Evolutionary conservation across 129 eudicot genomes (phyloP), one percentile per base, ranked within the genome.

Genomic region (Calendula officinalis): DNA sequence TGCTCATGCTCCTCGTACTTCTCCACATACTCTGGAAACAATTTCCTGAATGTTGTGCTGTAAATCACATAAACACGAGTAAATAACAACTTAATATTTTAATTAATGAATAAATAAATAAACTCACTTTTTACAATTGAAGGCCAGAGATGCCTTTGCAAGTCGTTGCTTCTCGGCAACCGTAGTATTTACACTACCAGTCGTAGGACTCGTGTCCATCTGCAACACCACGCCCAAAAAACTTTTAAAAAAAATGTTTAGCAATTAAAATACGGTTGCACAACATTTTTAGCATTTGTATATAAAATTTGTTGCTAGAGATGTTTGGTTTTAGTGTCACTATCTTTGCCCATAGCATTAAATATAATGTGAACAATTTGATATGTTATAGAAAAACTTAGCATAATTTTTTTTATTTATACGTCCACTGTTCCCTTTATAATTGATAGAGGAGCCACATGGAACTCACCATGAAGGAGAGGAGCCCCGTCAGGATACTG

Each of bases 391-490:
- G 30, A 22, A 22, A 22, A 22, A 22, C 30, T 22, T 22, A 2
- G 30, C 30, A n/a, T n/a, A n/a, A n/a, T n/a, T n/a, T n/a, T n/a
- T n/a, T n/a, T n/a, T n/a, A n/a, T n/a, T n/a, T n/a, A n/a, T n/a
- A n/a, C n/a, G n/a, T n/a, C 30, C 30, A 22, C 30, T 0, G 30
- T 22, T 62, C 35, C 62, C 47, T 22, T 62, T 62, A 62, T 15
- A 52, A 52, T 34, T 62, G 30, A 22, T 22, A 22, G 30, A 22
- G 1, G 30, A 22, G 30, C 37, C 51, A 52, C 39, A 47, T 13
- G n/a, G 48, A 62, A 77, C 92, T 86, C 77, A 94, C 99, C 99
- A 94, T 94, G 83, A 94, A 94, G 27, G 99, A 94, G 39, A 94
- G 97, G 30, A 22, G 30, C 30, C 30, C 30, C 30, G 30, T 22